Evolutionary conservation across 768 basidiomycete species (phyloP).

Genomic region (Phanerodontia chrysosporium): DNA sequence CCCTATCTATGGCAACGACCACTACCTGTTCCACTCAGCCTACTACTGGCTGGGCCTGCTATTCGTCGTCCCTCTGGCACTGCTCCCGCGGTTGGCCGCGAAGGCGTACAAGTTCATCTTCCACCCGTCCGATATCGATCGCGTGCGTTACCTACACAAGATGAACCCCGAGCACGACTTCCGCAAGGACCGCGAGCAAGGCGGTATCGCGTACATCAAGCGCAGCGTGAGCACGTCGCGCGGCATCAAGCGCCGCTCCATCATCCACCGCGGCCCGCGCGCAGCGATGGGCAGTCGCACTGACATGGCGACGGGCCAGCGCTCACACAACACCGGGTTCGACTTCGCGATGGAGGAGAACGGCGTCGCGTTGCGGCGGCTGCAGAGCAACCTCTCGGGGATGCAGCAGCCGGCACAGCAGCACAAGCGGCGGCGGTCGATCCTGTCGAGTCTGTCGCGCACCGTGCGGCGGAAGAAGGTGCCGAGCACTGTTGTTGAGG

Average conservation of each 20-base stretch:
- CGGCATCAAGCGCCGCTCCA: slow-evolving; percentile 21
- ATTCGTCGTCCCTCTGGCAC: slow-evolving; percentile 64
- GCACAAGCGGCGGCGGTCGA: slow-evolving; percentile 12
- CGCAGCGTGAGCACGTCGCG: slow-evolving; percentile 11
- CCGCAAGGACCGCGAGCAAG: slow-evolving; percentile 35
- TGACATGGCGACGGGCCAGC: slow-evolving; percentile 85
- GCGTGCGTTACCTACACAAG: slow-evolving; percentile 71
- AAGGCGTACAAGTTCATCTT: slow-evolving; percentile 70
- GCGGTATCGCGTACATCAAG: slow-evolving; percentile 29
- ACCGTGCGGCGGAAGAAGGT: slow-evolving; percentile 17
- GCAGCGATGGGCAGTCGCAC: slow-evolving; percentile 50
- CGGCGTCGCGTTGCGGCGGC: slow-evolving; percentile 78
- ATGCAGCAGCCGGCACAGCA: slow-evolving; percentile 4
- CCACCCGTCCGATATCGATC: slow-evolving; percentile 77
- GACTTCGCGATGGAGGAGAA: slow-evolving; percentile 86
- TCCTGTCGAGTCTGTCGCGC: slow-evolving; percentile 11
- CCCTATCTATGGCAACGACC: slow-evolving; percentile 68
- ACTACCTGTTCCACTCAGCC: slow-evolving; percentile 76
- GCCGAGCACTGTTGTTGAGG: slow-evolving; percentile 8
- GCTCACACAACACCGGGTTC: slow-evolving; percentile 72
- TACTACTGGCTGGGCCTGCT: slow-evolving; percentile 85
- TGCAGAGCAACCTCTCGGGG: slow-evolving; percentile 75
- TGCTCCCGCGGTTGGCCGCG: slow-evolving; percentile 80
- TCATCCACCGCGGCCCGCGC: slow-evolving; percentile 23
- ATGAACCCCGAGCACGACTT: slow-evolving; percentile 63